Conservation (phyloP, 2,329 filamentous ascomycete species). For the Aspergillus glaucus region DNA sequence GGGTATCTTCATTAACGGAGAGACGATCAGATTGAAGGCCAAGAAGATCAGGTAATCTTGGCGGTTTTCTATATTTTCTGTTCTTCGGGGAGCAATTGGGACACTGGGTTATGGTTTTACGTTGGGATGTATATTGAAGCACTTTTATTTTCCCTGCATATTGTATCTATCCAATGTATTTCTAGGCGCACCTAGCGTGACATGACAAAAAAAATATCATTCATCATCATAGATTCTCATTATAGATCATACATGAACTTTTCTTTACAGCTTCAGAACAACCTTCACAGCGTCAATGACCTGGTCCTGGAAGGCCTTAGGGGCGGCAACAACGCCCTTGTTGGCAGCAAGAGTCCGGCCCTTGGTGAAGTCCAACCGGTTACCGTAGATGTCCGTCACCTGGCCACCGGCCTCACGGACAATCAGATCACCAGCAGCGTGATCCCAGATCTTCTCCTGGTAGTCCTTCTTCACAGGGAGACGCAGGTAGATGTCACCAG, state of each 20-base stretch:
- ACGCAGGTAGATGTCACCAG: conserved; percentile 89
- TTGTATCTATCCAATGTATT: conserved; percentile 32
- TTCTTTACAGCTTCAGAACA: conserved; percentile 54
- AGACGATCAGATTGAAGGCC: conserved; percentile 96
- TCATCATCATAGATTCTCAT: conserved; percentile 5
- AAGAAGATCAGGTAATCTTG: conserved; percentile 82
- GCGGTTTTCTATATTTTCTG: conserved; percentile 2
- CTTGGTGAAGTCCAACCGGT: conserved; percentile 75
- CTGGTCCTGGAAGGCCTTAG: conserved; percentile 64
- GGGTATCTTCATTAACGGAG: conserved; percentile 95
- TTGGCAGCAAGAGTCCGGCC: conserved; percentile 83
- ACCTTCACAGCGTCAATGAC: conserved; percentile 78
- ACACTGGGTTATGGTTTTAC: not conserved
- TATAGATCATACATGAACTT: conserved; percentile 5
- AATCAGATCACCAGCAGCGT: conserved; percentile 89
- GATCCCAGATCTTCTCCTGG: conserved; percentile 99
- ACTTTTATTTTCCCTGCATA: conserved; percentile 13
- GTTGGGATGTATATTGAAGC: conserved; percentile 1
- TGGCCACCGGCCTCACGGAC: conserved; percentile 88
- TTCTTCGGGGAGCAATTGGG: conserved; percentile 1
- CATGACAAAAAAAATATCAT: conserved; percentile 6
- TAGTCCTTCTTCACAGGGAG: conserved; percentile 81
- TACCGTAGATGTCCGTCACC: conserved; percentile 84
- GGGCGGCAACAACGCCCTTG: conserved; percentile 88
- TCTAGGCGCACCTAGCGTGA: conserved; percentile 26